These are phyloP conservation scores for Eucalyptus virginea DNA, from an alignment of 345 rosid species.

Conservation along the genomic window DNA sequence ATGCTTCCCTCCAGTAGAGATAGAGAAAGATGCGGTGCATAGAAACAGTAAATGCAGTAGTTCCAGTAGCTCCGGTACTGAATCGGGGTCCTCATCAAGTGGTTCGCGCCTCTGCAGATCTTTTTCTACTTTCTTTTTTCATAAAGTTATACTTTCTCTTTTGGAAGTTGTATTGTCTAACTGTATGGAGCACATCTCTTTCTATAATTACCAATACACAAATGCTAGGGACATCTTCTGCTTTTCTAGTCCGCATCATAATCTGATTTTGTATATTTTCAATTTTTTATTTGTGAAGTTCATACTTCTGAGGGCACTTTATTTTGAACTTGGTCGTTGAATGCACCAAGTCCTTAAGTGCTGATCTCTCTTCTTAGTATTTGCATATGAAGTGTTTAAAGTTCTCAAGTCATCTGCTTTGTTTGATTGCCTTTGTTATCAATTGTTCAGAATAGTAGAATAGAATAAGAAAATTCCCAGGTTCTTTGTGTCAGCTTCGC, in stretches of 20 bases:
- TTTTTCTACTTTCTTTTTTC: background rate
- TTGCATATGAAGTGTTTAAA: background rate
- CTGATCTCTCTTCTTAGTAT: background rate
- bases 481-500: background rate
- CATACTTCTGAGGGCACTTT: background rate
- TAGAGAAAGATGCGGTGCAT: slow-evolving; percentile 45
- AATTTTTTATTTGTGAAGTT: background rate
- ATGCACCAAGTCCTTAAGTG: background rate
- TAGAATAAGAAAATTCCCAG: background rate
- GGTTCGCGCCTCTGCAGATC: slow-evolving; percentile 40
- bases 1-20: slow-evolving; percentile 37
- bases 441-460: background rate
- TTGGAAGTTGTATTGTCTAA: background rate
- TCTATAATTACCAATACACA: background rate
- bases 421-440: background rate
- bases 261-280: background rate
- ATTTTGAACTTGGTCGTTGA: background rate
- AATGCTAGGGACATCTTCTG: background rate
- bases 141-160: background rate
- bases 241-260: background rate
- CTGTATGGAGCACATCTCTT: background rate
- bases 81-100: slow-evolving; percentile 65
- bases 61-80: slow-evolving; percentile 71
- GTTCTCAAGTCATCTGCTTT: background rate
- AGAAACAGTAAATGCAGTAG: slow-evolving; percentile 44